Percentiles rank a stretch among this genome's conserved stretches.
phyloP scores from a whole-genome alignment of 1,139 yeast species.

The Arxiozyma telluris region DNA sequence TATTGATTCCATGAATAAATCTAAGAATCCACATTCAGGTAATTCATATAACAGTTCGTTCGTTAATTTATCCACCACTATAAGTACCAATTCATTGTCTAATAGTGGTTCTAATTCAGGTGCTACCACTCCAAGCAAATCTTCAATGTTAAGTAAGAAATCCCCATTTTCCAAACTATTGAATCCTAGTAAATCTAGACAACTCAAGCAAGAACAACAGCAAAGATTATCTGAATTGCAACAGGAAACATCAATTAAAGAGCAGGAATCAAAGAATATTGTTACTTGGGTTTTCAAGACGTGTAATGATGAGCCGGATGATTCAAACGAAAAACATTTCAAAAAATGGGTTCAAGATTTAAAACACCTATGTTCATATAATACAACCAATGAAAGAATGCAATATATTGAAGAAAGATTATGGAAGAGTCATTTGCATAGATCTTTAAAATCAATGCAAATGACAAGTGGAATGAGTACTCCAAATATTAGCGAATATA shows the following conservation, averaged over 20 bases:
- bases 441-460: neutral
- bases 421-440: slow-evolving; percentile 17
- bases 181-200: slow-evolving; percentile 4
- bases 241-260: slow-evolving; percentile 1
- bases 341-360: slow-evolving; percentile 41
- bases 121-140: slow-evolving; percentile 1
- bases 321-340: slow-evolving; percentile 31
- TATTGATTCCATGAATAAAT: slow-evolving; percentile 10
- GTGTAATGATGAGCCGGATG: slow-evolving; percentile 24
- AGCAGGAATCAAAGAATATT: slow-evolving; percentile 4
- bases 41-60: slow-evolving; percentile 4
- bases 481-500: slow-evolving; percentile 3
- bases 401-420: slow-evolving; percentile 29
- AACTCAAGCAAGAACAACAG: slow-evolving; percentile 4
- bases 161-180: slow-evolving; percentile 5
- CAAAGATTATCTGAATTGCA: slow-evolving; percentile 1
- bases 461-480: neutral
- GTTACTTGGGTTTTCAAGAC: slow-evolving; percentile 26
- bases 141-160: slow-evolving; percentile 1
- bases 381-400: slow-evolving; percentile 31
- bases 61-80: neutral
- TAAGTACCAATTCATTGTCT: neutral
- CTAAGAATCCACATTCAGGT: slow-evolving; percentile 2
- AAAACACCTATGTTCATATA: slow-evolving; percentile 34
- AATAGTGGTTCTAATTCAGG: neutral